These are phyloP conservation scores for Globisporangium yorkense DNA, from an alignment of 352 stramenopile species.

Conservation along the genomic window DNA sequence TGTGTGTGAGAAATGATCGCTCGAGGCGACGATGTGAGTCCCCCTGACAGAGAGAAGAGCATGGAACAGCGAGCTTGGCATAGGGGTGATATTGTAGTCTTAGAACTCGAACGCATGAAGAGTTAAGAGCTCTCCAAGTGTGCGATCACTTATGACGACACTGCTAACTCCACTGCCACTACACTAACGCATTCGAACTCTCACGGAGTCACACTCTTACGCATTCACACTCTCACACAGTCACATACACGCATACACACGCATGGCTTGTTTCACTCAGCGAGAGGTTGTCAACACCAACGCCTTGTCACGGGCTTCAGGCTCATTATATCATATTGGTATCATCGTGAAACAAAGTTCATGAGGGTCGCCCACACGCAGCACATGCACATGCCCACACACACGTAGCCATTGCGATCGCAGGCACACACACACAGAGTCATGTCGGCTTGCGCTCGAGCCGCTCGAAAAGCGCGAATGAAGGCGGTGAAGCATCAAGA, in stretches of 20 bases:
- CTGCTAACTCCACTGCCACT: no score
- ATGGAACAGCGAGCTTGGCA: not conserved
- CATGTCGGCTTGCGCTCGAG: not conserved
- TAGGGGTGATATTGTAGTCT: no score
- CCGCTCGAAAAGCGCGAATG: no score
- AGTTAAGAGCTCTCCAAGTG: no score
- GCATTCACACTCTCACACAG: not conserved
- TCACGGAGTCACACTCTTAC: not conserved
- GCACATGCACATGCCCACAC: conserved; percentile 5
- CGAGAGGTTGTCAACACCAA: conserved; percentile 53
- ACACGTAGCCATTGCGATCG: not conserved
- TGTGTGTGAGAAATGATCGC: not conserved
- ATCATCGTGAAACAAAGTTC: conserved; percentile 47
- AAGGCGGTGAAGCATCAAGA: no score
- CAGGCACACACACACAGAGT: not conserved
- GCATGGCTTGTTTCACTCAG: conserved; percentile 42
- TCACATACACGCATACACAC: conserved; percentile 1
- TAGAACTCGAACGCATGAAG: no score
- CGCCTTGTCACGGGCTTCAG: conserved; percentile 31
- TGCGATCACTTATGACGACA: no score
- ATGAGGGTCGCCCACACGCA: conserved; percentile 2
- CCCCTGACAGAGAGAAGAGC: not conserved
- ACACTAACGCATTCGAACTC: not conserved
- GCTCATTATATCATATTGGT: conserved; percentile 78
- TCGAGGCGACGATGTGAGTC: not conserved